phyloP scores from a whole-genome alignment of 441 rosid species.

The Pelargonium fulgidum region DNA sequence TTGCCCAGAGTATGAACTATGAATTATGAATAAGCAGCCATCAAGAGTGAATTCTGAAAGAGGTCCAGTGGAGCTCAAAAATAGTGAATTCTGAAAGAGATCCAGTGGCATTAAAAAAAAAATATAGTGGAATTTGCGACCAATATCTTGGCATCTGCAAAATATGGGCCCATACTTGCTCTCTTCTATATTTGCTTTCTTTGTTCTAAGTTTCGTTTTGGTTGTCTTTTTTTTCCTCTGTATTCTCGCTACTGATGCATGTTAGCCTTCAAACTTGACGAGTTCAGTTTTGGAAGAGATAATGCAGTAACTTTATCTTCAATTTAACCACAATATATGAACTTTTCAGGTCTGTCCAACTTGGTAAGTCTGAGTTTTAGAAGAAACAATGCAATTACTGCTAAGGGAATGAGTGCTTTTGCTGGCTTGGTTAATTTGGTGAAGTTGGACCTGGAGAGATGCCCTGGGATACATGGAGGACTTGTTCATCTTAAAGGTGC shows the following conservation, averaged over 20 bases:
- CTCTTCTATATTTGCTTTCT: background rate
- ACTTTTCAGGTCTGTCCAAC: conserved; percentile 55
- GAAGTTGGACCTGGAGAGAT: conserved; percentile 80
- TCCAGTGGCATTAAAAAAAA: too few species aligned
- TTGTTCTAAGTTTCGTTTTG: background rate
- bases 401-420: conserved; percentile 60
- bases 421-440: conserved; percentile 61
- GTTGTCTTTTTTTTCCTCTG: background rate
- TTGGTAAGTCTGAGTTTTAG: conserved; percentile 69
- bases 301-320: background rate
- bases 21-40: background rate
- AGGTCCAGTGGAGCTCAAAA: background rate
- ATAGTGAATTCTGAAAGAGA: background rate
- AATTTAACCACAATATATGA: conserved; percentile 12
- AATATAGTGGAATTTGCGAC: too few species aligned
- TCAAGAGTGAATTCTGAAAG: background rate
- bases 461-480: conserved; percentile 71
- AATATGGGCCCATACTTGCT: too few species aligned
- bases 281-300: background rate
- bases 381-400: conserved; percentile 56
- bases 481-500: conserved; percentile 67
- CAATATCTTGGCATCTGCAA: too few species aligned
- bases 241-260: background rate
- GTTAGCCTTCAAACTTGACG: background rate
- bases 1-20: background rate